Evolutionary conservation across 345 rosid species (phyloP).

Genomic region (Eucalyptus sp.): DNA sequence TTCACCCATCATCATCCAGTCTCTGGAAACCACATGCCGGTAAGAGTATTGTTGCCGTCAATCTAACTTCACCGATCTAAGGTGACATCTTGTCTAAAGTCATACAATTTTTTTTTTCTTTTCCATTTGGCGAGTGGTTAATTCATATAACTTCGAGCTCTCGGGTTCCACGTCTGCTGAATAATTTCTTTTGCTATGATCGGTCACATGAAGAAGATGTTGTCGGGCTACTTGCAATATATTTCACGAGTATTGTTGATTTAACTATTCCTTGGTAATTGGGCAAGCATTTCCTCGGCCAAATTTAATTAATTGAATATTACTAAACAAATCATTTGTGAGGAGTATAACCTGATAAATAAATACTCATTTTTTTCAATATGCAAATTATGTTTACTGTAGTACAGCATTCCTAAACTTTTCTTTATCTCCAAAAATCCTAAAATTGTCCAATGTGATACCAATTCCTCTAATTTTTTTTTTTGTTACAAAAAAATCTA

Average conservation of each 20-base stretch:
- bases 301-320: not conserved
- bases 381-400: too few species aligned
- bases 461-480: too few species aligned
- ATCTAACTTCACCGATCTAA: not conserved
- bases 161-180: not conserved
- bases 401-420: too few species aligned
- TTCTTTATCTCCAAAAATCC: too few species aligned
- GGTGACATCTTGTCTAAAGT: not conserved
- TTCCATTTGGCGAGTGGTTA: not conserved
- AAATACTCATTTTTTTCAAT: not conserved
- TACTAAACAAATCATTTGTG: not conserved
- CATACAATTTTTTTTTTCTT: not conserved
- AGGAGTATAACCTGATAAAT: not conserved
- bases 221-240: not conserved
- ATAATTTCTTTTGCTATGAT: not conserved
- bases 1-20: not conserved
- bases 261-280: not conserved
- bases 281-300: not conserved
- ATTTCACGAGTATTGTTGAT: not conserved
- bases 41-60: not conserved
- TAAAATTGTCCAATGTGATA: too few species aligned
- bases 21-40: not conserved
- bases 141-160: not conserved
- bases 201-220: not conserved
- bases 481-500: too few species aligned